phyloP scores from a whole-genome alignment of 108 stramenopile genomes.

The Skeletonema potamos region DNA sequence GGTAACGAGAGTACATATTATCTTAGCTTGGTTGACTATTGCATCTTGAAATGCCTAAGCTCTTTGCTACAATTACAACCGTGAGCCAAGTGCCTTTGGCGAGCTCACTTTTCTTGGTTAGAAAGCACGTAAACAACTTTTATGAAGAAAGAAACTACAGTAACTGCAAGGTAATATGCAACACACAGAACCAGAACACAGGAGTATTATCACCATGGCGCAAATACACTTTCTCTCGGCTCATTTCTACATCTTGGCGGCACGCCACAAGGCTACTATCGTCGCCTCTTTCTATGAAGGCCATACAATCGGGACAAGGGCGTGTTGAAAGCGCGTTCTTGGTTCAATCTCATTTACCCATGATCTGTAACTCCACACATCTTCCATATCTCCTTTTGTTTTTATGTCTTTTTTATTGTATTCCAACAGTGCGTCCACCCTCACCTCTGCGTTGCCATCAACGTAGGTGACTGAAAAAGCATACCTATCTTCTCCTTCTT shows the following conservation, averaged over 20 bases:
- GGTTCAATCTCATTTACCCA: constrained; percentile 66
- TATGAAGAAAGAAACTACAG: too few species aligned
- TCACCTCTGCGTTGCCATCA: constrained; percentile 75
- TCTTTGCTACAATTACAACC: too few species aligned
- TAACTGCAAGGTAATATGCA: too few species aligned
- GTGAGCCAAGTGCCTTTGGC: too few species aligned
- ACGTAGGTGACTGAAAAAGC: constrained; percentile 81
- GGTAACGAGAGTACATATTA: too few species aligned
- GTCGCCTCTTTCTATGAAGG: constrained; percentile 32
- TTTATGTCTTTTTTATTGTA: background rate
- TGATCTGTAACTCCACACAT: constrained; percentile 69
- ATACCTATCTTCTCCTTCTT: constrained; percentile 52
- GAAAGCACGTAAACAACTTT: too few species aligned
- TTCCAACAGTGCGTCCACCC: constrained; percentile 46
- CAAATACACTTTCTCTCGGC: background rate
- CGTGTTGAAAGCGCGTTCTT: constrained; percentile 54
- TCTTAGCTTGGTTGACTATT: too few species aligned
- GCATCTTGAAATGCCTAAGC: too few species aligned
- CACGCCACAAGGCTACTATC: background rate
- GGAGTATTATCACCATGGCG: background rate
- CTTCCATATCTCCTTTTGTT: constrained; percentile 73
- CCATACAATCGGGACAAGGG: constrained; percentile 81
- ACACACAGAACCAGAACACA: too few species aligned
- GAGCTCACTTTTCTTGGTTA: too few species aligned
- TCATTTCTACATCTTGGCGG: background rate